Conservation (phyloP, 2,329 filamentous ascomycete species). For the Graphiopsis chlorocephala region DNA sequence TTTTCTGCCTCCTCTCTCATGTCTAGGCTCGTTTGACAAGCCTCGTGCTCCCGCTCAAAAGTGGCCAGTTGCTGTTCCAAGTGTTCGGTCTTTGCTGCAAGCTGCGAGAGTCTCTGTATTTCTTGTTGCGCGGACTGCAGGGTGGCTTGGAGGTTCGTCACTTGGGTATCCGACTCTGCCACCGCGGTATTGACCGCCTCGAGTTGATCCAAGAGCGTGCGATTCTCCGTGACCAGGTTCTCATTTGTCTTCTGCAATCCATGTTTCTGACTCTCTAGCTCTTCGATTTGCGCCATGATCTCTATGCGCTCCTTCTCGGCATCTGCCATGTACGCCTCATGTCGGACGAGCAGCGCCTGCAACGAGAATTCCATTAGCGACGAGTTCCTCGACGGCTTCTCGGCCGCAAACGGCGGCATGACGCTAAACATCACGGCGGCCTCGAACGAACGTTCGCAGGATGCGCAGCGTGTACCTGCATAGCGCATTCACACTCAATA, state of each 20-base stretch:
- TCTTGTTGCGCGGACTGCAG: slow-evolving; percentile 76
- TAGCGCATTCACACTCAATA: slow-evolving; percentile 14
- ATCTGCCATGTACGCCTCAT: slow-evolving; percentile 92
- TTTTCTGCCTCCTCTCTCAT: slow-evolving; percentile 71
- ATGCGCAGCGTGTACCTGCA: slow-evolving; percentile 12
- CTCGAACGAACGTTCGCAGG: slow-evolving; percentile 15
- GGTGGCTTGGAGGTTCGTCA: slow-evolving; percentile 72
- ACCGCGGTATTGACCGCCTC: slow-evolving; percentile 80
- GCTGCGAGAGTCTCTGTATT: slow-evolving; percentile 68
- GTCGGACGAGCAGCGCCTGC: slow-evolving; percentile 85
- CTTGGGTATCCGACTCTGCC: slow-evolving; percentile 73
- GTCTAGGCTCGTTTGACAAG: slow-evolving; percentile 65
- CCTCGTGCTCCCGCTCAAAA: slow-evolving; percentile 77
- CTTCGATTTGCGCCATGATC: slow-evolving; percentile 70
- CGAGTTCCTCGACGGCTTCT: slow-evolving; percentile 31
- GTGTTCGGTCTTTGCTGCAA: slow-evolving; percentile 70
- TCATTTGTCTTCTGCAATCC: slow-evolving; percentile 72
- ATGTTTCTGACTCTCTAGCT: slow-evolving; percentile 69
- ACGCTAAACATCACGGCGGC: slow-evolving; percentile 16
- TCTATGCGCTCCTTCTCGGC: slow-evolving; percentile 79
- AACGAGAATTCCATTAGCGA: slow-evolving; percentile 67
- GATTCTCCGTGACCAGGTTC: slow-evolving; percentile 77
- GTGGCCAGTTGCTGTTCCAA: slow-evolving; percentile 77
- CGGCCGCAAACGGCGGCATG: slow-evolving; percentile 17
- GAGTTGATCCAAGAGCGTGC: slow-evolving; percentile 74